Evolutionary conservation across 2,329 filamentous ascomycete genomes (phyloP).

Genomic region (Blumeriella jaapii): DNA sequence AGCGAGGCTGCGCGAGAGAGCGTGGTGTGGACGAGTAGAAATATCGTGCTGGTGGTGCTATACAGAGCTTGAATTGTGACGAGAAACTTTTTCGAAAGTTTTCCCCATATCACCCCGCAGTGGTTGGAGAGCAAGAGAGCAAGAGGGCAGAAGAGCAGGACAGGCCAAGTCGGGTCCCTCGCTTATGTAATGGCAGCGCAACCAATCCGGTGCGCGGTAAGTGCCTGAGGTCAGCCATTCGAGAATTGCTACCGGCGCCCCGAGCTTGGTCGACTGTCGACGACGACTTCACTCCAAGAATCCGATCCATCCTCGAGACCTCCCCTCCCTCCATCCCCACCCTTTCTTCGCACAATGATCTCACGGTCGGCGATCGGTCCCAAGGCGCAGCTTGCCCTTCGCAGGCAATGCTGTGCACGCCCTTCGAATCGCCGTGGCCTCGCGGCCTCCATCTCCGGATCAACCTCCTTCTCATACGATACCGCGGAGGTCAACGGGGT

Average conservation of each 20-base stretch:
- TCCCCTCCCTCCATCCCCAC: conserved; percentile 23
- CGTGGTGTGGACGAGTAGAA: conserved; percentile 1
- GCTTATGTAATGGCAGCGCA: no score
- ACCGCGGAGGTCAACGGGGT: conserved; percentile 74
- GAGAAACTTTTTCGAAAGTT: no score
- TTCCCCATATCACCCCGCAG: no score
- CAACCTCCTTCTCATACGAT: conserved; percentile 76
- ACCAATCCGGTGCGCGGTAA: no score
- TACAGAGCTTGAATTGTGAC: no score
- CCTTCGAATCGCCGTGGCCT: conserved; percentile 47
- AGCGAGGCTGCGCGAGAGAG: conserved; percentile 3
- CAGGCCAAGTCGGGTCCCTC: no score
- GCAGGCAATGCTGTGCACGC: conserved; percentile 45
- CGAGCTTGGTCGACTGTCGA: conserved; percentile 16
- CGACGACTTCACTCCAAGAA: conserved; percentile 11
- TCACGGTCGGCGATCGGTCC: conserved; percentile 54
- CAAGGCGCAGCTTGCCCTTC: conserved; percentile 50
- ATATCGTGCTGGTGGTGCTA: conserved; percentile 9
- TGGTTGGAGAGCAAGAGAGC: no score
- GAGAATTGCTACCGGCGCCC: conserved; percentile 2
- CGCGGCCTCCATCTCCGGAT: conserved; percentile 51
- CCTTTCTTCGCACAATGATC: conserved; percentile 52
- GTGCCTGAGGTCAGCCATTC: conserved; percentile 5
- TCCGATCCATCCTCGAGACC: conserved; percentile 11
- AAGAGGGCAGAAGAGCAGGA: no score